Evolutionary conservation across 1,284 basidiomycete species (phyloP).

Genomic region (Xanthoconium separans): DNA sequence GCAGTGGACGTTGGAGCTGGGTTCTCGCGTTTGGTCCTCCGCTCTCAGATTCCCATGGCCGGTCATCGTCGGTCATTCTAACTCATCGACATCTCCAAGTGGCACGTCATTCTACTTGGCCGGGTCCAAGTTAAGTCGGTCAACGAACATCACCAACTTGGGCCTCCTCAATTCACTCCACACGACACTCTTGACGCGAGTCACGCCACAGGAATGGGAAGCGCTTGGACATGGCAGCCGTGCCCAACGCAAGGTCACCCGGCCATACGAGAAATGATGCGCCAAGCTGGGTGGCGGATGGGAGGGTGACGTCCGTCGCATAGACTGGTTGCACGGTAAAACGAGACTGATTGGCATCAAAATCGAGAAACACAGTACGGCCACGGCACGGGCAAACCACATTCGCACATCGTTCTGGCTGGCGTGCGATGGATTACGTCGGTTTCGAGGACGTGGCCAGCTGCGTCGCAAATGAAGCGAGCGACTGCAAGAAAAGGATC

Average conservation of each 20-base stretch:
- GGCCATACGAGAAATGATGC: constrained; percentile 63
- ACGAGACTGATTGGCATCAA: constrained; percentile 62
- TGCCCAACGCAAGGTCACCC: constrained; percentile 52
- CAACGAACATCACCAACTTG: constrained; percentile 51
- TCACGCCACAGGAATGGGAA: constrained; percentile 66
- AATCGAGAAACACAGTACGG: constrained; percentile 46
- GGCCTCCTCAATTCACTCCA: constrained; percentile 64
- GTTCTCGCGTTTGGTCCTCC: constrained; percentile 52
- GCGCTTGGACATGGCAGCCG: constrained; percentile 51
- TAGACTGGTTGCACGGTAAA: constrained; percentile 66
- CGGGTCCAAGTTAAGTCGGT: constrained; percentile 32
- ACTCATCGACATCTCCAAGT: constrained; percentile 24
- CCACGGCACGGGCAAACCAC: constrained; percentile 44
- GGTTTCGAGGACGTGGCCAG: no score
- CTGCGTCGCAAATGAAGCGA: constrained; percentile 21
- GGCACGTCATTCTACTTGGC: constrained; percentile 29
- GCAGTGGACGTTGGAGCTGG: no score
- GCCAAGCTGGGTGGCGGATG: constrained; percentile 60
- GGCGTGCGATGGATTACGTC: no score
- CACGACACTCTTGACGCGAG: constrained; percentile 51
- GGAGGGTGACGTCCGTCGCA: constrained; percentile 62
- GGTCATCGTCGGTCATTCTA: constrained; percentile 44
- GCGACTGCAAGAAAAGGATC: constrained; percentile 21
- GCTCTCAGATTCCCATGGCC: constrained; percentile 61
- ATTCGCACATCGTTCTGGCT: no score